phyloP scores from a whole-genome alignment of 129 eudicot genomes.

The Lactuca saligna region DNA sequence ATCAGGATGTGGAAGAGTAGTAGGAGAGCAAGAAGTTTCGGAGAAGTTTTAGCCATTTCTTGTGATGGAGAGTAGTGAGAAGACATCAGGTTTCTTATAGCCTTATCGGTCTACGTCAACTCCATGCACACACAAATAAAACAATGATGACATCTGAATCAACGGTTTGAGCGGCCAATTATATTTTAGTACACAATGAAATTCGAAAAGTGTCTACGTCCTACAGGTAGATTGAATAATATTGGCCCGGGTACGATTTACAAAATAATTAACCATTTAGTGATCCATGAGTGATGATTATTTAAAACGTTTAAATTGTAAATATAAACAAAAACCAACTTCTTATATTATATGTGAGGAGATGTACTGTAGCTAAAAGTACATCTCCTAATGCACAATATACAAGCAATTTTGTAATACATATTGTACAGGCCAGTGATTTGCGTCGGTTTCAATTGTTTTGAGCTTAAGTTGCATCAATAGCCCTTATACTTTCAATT shows the following conservation, averaged over 20 bases:
- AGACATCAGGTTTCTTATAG: constrained; percentile 29
- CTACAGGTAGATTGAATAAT: neutral
- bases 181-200: neutral
- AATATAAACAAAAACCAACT: no score
- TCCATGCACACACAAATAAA: constrained; percentile 22
- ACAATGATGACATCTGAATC: constrained; percentile 13
- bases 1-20: constrained; percentile 33
- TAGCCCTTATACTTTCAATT: no score
- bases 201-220: neutral
- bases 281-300: neutral
- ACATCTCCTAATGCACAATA: no score
- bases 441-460: no score
- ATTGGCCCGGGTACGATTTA: neutral
- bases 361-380: no score
- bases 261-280: neutral
- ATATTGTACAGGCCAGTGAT: no score
- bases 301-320: neutral
- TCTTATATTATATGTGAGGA: no score
- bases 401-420: no score
- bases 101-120: neutral
- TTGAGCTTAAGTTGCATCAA: no score
- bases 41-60: constrained; percentile 41
- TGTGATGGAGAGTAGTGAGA: constrained; percentile 24
- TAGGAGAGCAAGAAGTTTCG: constrained; percentile 14
- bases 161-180: constrained; percentile 46